phyloP scores from a whole-genome alignment of 148 eudicot genomes.

The Cornus kousa region DNA sequence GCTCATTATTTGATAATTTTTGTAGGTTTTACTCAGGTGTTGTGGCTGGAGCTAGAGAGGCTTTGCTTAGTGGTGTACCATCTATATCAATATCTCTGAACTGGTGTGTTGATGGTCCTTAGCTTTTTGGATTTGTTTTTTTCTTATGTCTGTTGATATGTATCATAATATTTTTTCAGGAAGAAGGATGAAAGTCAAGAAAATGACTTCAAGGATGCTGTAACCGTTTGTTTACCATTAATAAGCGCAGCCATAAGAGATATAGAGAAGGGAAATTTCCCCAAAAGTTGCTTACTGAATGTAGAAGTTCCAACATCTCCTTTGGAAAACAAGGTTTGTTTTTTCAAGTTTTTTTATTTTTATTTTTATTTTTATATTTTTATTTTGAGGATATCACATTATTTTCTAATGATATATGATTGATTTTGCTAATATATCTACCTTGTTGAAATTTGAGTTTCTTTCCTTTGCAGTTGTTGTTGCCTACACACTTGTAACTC shows the following conservation, averaged over 20 bases:
- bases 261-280: conserved; percentile 57
- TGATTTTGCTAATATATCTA: neutral
- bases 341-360: neutral
- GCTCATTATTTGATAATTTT: too few species aligned
- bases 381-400: neutral
- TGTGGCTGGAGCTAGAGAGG: conserved; percentile 81
- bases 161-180: conserved; percentile 34
- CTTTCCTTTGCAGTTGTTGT: neutral
- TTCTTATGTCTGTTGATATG: neutral
- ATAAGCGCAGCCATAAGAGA: conserved; percentile 61
- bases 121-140: neutral
- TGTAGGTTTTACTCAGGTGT: conserved; percentile 67
- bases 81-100: conserved; percentile 66
- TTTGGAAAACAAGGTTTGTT: conserved; percentile 57
- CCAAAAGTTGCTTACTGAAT: conserved; percentile 51
- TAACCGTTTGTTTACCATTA: conserved; percentile 57
- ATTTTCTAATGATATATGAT: too few species aligned
- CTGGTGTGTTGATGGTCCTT: conserved; percentile 38
- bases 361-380: too few species aligned
- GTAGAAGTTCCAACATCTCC: conserved; percentile 67
- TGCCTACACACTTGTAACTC: neutral
- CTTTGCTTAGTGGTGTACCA: conserved; percentile 63
- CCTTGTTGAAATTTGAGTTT: neutral
- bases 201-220: conserved; percentile 68
- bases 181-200: conserved; percentile 63